Evolutionary conservation across 352 stramenopile species (phyloP).

Genomic region (Pythium pyrilobum): DNA sequence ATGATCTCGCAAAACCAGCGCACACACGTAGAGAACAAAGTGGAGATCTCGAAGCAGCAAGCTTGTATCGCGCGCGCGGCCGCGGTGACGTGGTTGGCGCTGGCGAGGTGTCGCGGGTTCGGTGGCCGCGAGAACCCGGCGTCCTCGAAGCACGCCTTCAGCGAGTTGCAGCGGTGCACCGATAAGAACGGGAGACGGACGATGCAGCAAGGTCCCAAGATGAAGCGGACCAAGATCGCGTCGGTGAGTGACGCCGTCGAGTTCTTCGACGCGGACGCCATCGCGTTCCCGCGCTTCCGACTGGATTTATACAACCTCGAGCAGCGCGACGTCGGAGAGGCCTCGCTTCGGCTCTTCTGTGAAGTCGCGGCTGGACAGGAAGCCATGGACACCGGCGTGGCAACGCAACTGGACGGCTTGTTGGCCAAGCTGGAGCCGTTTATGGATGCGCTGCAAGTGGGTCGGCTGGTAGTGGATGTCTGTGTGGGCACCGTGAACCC

Average conservation of each 20-base stretch:
- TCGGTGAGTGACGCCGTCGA: background rate
- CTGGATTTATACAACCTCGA: no score
- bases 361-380: background rate
- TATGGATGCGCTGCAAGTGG: no score
- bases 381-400: no score
- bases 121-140: background rate
- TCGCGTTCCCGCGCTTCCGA: background rate
- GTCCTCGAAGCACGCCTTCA: slow-evolving; percentile 7
- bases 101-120: slow-evolving; percentile 1
- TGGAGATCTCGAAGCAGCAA: background rate
- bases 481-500: no score
- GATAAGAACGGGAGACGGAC: background rate
- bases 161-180: background rate
- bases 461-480: no score
- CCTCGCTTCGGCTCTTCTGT: background rate
- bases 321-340: no score
- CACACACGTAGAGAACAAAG: no score
- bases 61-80: background rate
- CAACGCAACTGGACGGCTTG: no score
- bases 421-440: no score
- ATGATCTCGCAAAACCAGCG: no score
- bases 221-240: background rate
- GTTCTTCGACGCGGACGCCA: background rate
- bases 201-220: no score
- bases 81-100: background rate